Percentiles rank a stretch among this genome's conserved stretches.
Conservation (phyloP, 148 eudicot species). For the Chenopodium berlandieri region DNA sequence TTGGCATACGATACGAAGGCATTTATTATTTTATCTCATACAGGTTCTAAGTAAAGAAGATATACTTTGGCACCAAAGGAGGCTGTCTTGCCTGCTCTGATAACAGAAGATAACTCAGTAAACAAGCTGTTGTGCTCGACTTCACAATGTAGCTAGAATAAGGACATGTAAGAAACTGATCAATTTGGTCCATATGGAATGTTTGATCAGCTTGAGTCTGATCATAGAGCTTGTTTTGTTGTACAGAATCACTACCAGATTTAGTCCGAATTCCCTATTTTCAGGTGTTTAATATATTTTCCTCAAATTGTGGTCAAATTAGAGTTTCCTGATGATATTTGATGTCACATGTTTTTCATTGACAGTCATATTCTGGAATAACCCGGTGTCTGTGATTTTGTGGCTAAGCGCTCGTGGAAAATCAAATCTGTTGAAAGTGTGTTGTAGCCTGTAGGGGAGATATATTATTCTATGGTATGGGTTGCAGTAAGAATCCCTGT, state of each 20-base stretch:
- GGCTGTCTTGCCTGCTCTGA: slow-evolving; percentile 30
- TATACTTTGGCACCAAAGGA: slow-evolving; percentile 33
- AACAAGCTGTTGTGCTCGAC: slow-evolving; percentile 16
- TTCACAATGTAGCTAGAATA: background rate
- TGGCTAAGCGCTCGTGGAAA: too few species aligned
- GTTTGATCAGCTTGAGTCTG: background rate
- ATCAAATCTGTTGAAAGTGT: too few species aligned
- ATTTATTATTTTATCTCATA: slow-evolving; percentile 61
- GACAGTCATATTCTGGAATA: too few species aligned
- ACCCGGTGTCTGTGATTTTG: too few species aligned
- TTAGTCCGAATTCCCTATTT: background rate
- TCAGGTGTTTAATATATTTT: too few species aligned
- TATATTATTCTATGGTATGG: too few species aligned
- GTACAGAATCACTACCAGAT: background rate
- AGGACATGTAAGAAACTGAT: slow-evolving; percentile 1
- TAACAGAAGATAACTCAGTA: slow-evolving; percentile 22
- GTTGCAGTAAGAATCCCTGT: too few species aligned
- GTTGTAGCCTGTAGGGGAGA: too few species aligned
- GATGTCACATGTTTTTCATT: too few species aligned
- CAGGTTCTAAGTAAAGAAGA: slow-evolving; percentile 63
- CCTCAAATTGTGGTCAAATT: background rate
- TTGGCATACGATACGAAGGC: slow-evolving; percentile 39
- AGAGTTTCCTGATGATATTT: background rate
- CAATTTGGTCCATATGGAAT: background rate
- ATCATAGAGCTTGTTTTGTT: background rate